These are phyloP conservation scores for Vitis hybrid DNA, from an alignment of 177 flowering plant genomes.

Conservation along the genomic window DNA sequence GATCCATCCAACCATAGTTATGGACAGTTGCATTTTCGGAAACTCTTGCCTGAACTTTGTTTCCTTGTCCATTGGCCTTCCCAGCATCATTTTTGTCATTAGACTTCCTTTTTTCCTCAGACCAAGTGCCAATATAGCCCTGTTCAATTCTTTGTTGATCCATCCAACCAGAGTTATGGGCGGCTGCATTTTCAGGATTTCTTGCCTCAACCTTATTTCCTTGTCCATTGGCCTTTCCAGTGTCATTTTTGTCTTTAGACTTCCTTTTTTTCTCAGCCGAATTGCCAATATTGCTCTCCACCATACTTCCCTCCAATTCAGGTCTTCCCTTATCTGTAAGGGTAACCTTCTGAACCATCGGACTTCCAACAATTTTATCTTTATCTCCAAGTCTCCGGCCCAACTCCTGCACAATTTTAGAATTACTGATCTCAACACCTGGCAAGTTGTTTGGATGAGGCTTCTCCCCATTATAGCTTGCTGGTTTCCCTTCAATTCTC, in stretches of 20 bases:
- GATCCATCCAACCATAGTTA: too few relatives aligned
- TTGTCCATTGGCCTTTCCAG: conserved; percentile 20
- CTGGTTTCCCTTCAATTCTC: conserved; percentile 10
- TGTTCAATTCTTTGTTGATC: not conserved
- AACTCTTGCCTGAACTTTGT: too few relatives aligned
- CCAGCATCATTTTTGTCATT: too few relatives aligned
- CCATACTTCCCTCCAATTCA: conserved; percentile 1
- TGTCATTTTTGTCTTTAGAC: conserved; percentile 13
- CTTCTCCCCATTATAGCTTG: conserved; percentile 15
- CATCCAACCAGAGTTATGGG: conserved; percentile 4
- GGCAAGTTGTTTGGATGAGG: conserved; percentile 13
- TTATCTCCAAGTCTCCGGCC: conserved; percentile 23
- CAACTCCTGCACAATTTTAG: conserved; percentile 27
- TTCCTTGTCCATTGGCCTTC: too few relatives aligned
- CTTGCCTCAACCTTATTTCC: conserved; percentile 13
- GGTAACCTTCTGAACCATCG: conserved; percentile 10
- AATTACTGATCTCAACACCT: conserved; percentile 3
- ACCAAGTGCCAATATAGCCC: too few relatives aligned
- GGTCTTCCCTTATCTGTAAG: conserved; percentile 11
- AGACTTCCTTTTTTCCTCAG: too few relatives aligned
- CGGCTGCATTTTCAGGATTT: conserved; percentile 15
- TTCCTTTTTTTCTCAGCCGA: conserved; percentile 11
- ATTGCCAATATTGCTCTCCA: conserved; percentile 13
- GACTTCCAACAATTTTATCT: conserved; percentile 21
- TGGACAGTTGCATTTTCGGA: too few relatives aligned